Base-by-base conservation (phyloP, 306 rosid species). In the Macrotyloma uniflorum region DNA sequence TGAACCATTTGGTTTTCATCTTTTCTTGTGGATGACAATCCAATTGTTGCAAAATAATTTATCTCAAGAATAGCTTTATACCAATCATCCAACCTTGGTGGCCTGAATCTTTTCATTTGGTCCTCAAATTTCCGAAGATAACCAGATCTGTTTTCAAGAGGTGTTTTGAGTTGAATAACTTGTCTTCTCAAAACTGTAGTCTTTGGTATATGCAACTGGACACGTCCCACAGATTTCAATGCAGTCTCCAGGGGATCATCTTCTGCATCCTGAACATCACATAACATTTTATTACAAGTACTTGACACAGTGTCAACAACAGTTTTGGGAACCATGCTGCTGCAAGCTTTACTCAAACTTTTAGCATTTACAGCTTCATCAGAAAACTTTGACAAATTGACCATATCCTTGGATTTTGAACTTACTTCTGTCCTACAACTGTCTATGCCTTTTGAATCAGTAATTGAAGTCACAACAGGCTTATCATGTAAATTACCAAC, bases 21-120 rank as follows among this genome's bases (percentile, higher is more conserved):
- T 84, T 88, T 87, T 84, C 84, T 86, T 46, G 86, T 66, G 19
- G 98, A 80, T 65, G 90, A 63, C 86, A 87, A 88, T 38, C 97
- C 97, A 7, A 89, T 90, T 47, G 85, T 75, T 32, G 86, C 83
- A 83, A 90, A 95, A 80, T 89, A 95, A 86, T 95, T 94, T 76
- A 91, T 79, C 72, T 89, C 97, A 77, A 95, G 88, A 77, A 95
- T 95, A 80, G 97, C 87, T 82, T 89, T 89, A 80, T 87, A 95
- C 98, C 98, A 95, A 70, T 87, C 91, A 84, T 92, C 94, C 71
- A 95, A 89, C 81, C 86, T 89, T 42, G 93, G 93, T n/a, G 93
- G 90, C 86, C 80, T 87, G 83, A 95, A 95, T 85, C 98, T 89
- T 86, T 85, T 95, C 72, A 46, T 62, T 78, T 81, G 88, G 59